Evolutionary conservation across 2,329 filamentous ascomycete species (phyloP), one percentile per base, ranked within the genome.

Genomic region (Elsinoe arachidis): DNA sequence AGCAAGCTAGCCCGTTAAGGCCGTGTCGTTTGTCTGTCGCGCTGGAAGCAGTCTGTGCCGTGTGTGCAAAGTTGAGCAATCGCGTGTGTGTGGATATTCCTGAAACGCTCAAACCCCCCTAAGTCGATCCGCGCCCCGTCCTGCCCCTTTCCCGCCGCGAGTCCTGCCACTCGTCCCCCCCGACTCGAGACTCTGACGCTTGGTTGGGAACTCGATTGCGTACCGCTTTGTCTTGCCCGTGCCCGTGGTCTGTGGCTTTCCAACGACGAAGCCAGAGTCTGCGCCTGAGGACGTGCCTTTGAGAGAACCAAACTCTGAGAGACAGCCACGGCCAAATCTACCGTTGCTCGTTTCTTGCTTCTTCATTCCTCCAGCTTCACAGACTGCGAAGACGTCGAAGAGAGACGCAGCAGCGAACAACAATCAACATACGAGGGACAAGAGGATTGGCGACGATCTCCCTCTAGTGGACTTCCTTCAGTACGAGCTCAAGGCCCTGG

Each of bases 151-250:
- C 49, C 49, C 49, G 49, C 49, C 7, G 15, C 21, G 6, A 5
- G 12, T 14, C n/a, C 41, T 46, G 15, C 41, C n/a, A 15, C 38
- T 33, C 21, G 46, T 17, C 26, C 23, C n/a, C 33, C 26, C 33
- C 34, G 21, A 14, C 46, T 34, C 30, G 41, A 46, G 26, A 17
- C 39, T 26, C 41, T 23, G 19, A 46, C 41, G 41, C 46, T 52
- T 52, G 47, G 49, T 53, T 53, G 49, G 49, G 49, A 39, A 9
- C 5, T 53, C n/a, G 49, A 53, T 53, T 53, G 49, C 49, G 49
- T 53, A 53, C 19, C 35, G 34, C 33, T 39, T 34, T 53, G 49
- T 53, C 49, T 53, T 53, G 49, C 49, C 49, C 49, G 49, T 39
- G 49, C 38, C 49, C 23, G 15, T 34, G 38, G 41, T 17, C 41